phyloP scores from a whole-genome alignment of 768 basidiomycete species.

The Suillus spraguei region DNA sequence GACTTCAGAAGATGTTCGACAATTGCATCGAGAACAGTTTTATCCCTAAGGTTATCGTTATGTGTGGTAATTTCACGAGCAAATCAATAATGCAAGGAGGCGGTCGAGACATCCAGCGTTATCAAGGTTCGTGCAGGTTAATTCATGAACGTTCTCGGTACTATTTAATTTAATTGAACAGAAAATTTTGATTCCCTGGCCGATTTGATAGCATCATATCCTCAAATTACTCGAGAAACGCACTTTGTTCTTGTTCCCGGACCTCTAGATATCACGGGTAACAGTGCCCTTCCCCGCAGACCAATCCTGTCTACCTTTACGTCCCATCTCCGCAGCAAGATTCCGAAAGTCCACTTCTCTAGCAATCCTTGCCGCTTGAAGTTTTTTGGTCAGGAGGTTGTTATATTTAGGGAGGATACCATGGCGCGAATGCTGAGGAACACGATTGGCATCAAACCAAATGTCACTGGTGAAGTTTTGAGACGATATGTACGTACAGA shows the following conservation, averaged over 20 bases:
- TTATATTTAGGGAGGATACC: slow-evolving; percentile 88
- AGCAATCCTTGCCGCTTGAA: slow-evolving; percentile 94
- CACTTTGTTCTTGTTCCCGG: slow-evolving; percentile 97
- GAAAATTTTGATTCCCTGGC: slow-evolving; percentile 88
- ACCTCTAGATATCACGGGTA: slow-evolving; percentile 85
- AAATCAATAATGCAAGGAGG: slow-evolving; percentile 79
- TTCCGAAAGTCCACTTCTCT: slow-evolving; percentile 82
- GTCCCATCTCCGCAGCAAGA: slow-evolving; percentile 62
- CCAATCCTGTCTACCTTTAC: slow-evolving; percentile 79
- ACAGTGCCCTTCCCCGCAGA: slow-evolving; percentile 78
- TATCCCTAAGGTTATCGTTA: slow-evolving; percentile 85
- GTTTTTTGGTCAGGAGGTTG: slow-evolving; percentile 95
- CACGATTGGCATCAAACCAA: slow-evolving; percentile 84
- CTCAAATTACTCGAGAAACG: slow-evolving; percentile 71
- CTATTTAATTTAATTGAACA: slow-evolving; percentile 32
- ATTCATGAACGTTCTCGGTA: neutral
- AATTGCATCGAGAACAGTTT: slow-evolving; percentile 86
- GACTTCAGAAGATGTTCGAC: slow-evolving; percentile 85
- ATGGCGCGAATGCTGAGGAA: slow-evolving; percentile 96
- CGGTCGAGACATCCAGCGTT: slow-evolving; percentile 75
- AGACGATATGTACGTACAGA: slow-evolving; percentile 79
- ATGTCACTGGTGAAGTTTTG: slow-evolving; percentile 75
- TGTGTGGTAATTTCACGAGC: slow-evolving; percentile 96
- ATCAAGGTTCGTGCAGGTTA: slow-evolving; percentile 63
- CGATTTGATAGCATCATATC: slow-evolving; percentile 82